Evolutionary conservation across 2,329 filamentous ascomycete species (phyloP).

Genomic region (Chaetothyriales sp.): DNA sequence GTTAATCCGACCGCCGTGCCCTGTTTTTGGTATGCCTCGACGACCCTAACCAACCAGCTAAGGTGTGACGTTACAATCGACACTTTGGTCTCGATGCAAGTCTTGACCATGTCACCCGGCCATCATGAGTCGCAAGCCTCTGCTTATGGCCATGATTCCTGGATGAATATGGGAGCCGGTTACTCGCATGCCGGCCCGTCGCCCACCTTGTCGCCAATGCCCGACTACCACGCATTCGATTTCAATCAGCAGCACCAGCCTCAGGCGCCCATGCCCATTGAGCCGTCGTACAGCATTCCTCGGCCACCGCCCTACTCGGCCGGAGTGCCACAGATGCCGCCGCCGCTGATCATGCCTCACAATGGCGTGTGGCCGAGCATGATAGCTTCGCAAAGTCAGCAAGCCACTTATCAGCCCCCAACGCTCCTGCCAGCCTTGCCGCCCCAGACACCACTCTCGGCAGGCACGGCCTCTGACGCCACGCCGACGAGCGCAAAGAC

Average conservation of each 20-base stretch:
- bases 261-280: slow-evolving; percentile 48
- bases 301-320: slow-evolving; percentile 43
- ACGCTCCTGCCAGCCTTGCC: slow-evolving; percentile 40
- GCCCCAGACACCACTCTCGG: slow-evolving; percentile 33
- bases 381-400: slow-evolving; percentile 38
- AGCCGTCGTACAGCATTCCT: slow-evolving; percentile 41
- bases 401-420: slow-evolving; percentile 46
- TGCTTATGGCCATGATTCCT: slow-evolving; percentile 32
- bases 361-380: slow-evolving; percentile 57
- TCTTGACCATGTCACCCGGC: slow-evolving; percentile 32
- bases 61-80: not conserved
- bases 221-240: slow-evolving; percentile 52
- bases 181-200: slow-evolving; percentile 19
- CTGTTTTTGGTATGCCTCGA: slow-evolving; percentile 2
- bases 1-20: slow-evolving; percentile 4
- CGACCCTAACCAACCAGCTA: slow-evolving; percentile 3
- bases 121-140: slow-evolving; percentile 30
- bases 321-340: slow-evolving; percentile 29
- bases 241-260: slow-evolving; percentile 36
- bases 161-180: slow-evolving; percentile 34
- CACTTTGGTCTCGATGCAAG: slow-evolving; percentile 13
- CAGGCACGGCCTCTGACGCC: slow-evolving; percentile 31
- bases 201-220: slow-evolving; percentile 50
- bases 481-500: slow-evolving; percentile 19
- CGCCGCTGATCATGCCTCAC: slow-evolving; percentile 60